Percentiles rank a stretch among this genome's conserved stretches.
phyloP scores from a whole-genome alignment of 2,329 filamentous ascomycete species.

The Fusarium buxicola region DNA sequence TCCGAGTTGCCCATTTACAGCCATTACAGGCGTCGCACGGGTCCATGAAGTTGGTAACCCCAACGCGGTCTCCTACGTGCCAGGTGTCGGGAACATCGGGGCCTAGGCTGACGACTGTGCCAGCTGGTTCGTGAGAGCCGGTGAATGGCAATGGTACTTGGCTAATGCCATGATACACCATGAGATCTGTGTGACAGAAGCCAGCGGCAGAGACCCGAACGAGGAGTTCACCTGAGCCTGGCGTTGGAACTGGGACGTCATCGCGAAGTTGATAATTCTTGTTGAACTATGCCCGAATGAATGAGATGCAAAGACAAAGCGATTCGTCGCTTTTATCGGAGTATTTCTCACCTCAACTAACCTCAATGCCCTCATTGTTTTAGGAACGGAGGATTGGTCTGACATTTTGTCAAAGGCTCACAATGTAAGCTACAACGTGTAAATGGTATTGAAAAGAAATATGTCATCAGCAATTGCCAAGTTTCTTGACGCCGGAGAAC shows the following conservation, averaged over 20 bases:
- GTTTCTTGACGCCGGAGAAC: no score
- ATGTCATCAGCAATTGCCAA: background rate
- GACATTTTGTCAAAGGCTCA: background rate
- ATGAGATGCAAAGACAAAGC: background rate
- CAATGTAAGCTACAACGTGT: background rate
- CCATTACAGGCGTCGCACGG: constrained; percentile 28
- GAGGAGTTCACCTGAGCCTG: constrained; percentile 23
- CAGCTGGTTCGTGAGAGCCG: constrained; percentile 41
- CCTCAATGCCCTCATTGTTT: constrained; percentile 33
- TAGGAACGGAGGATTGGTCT: background rate
- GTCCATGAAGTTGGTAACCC: constrained; percentile 35
- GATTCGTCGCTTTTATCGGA: no score
- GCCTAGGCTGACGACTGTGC: constrained; percentile 32
- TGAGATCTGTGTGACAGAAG: constrained; percentile 39
- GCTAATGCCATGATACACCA: constrained; percentile 35
- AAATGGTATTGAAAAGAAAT: background rate
- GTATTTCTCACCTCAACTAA: constrained; percentile 28
- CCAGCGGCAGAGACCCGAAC: constrained; percentile 18
- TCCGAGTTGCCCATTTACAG: constrained; percentile 30
- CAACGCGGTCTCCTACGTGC: constrained; percentile 30
- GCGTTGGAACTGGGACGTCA: constrained; percentile 19
- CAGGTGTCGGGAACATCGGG: constrained; percentile 21
- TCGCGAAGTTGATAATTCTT: constrained; percentile 22
- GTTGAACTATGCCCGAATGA: constrained; percentile 19
- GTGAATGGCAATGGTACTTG: constrained; percentile 31